A percentile compares a stretch with the other conserved stretches of the same genome.
Conservation (phyloP, 257 asterid species). For the Ligustrum vulgare region DNA sequence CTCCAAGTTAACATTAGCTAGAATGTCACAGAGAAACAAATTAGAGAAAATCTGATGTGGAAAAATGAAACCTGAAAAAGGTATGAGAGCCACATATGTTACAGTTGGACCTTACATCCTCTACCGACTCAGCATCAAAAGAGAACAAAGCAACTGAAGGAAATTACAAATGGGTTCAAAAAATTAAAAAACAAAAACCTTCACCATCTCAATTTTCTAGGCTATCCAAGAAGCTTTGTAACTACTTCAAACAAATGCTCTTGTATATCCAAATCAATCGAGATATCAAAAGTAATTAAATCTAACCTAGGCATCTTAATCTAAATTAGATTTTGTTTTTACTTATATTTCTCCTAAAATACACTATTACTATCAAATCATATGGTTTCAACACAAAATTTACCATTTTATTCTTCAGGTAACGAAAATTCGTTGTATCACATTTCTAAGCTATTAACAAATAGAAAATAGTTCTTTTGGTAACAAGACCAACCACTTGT, state of each 20-base stretch:
- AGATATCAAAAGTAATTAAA: too few relatives aligned
- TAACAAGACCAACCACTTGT: neutral
- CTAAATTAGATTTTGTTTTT: too few relatives aligned
- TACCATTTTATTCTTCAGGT: neutral
- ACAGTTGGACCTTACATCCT: slow-evolving; percentile 58
- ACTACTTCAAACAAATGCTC: slow-evolving; percentile 83
- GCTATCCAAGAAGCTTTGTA: slow-evolving; percentile 75
- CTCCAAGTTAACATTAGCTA: neutral
- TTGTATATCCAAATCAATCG: too few relatives aligned
- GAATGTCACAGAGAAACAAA: neutral
- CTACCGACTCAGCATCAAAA: slow-evolving; percentile 48
- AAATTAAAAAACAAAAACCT: too few relatives aligned
- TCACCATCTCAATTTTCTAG: slow-evolving; percentile 52
- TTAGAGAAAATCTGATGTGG: neutral
- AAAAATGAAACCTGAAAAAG: slow-evolving; percentile 3
- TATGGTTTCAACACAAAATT: neutral
- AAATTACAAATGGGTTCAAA: slow-evolving; percentile 7
- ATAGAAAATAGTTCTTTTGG: neutral
- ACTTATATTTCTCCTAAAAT: too few relatives aligned
- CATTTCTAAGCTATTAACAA: neutral
- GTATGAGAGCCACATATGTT: slow-evolving; percentile 69
- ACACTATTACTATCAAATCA: neutral
- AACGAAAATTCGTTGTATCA: neutral
- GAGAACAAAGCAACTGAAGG: slow-evolving; percentile 8
- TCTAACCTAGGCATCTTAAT: too few relatives aligned